These are phyloP conservation scores for Hygrophorus pudorinus DNA, from an alignment of 768 basidiomycete species.

Conservation along the genomic window DNA sequence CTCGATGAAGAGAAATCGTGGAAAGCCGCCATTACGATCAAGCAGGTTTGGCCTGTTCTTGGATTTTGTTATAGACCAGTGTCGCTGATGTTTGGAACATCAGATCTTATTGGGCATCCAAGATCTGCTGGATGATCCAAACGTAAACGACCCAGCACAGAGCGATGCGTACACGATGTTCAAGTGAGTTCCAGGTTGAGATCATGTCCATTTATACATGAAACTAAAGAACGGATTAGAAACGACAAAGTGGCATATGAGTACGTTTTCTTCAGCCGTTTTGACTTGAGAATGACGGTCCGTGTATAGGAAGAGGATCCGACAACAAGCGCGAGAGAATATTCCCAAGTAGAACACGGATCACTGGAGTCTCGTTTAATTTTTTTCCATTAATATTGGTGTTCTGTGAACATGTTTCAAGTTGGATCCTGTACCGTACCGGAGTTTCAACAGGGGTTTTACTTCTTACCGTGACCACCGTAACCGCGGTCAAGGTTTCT, in stretches of 20 bases:
- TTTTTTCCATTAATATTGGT: conserved; percentile 1
- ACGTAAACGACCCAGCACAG: conserved; percentile 95
- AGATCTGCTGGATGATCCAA: conserved; percentile 90
- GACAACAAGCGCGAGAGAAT: conserved; percentile 83
- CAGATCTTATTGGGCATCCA: conserved; percentile 95
- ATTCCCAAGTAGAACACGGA: conserved; percentile 66
- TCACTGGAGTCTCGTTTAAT: conserved; percentile 6
- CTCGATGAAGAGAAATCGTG: conserved; percentile 98
- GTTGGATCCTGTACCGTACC: background rate
- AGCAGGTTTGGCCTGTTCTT: conserved; percentile 53
- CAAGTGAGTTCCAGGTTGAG: conserved; percentile 52
- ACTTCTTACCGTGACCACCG: too few species aligned
- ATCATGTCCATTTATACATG: conserved; percentile 1
- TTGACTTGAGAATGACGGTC: conserved; percentile 3
- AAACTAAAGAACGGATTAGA: conserved; percentile 31
- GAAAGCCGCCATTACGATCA: conserved; percentile 99
- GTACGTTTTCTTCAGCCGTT: conserved; percentile 32
- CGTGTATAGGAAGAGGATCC: conserved; percentile 59
- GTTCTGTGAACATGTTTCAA: too few species aligned
- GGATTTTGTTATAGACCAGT: background rate
- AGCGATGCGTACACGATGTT: conserved; percentile 99
- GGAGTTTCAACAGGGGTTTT: conserved; percentile 2
- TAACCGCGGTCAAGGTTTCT: too few species aligned
- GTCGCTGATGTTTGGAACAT: conserved; percentile 3
- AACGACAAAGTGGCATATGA: conserved; percentile 93